A percentile compares a stretch with the other conserved stretches of the same genome.
phyloP scores from a whole-genome alignment of 2,329 filamentous ascomycete species.

The Fusarium concolor region DNA sequence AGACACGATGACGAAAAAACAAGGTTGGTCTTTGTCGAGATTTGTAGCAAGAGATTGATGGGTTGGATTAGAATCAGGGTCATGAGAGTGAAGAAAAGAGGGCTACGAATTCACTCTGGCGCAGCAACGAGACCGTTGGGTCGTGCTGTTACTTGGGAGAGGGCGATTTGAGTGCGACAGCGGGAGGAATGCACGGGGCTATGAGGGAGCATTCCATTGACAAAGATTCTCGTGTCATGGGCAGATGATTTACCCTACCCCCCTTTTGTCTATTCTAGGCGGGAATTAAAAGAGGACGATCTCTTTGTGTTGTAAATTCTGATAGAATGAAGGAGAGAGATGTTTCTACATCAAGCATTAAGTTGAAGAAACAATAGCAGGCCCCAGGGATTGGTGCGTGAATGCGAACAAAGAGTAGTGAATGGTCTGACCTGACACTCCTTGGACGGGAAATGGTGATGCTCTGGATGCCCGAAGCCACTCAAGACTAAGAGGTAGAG shows the following conservation, averaged over 20 bases:
- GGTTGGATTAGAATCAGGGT: constrained; percentile 1
- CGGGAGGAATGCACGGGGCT: constrained; percentile 47
- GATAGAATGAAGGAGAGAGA: constrained; percentile 3
- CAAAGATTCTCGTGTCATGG: constrained; percentile 30
- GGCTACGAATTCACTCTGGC: constrained; percentile 41
- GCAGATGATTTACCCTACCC: constrained; percentile 18
- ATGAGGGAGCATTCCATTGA: constrained; percentile 48
- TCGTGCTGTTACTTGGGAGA: constrained; percentile 26
- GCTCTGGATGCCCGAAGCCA: constrained; percentile 37
- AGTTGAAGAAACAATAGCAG: neutral
- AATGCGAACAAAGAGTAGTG: constrained; percentile 9
- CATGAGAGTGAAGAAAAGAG: constrained; percentile 19
- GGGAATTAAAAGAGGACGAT: constrained; percentile 23
- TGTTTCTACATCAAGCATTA: neutral
- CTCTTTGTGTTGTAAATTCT: constrained; percentile 23
- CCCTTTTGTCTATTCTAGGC: constrained; percentile 28
- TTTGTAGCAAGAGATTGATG: constrained; percentile 11
- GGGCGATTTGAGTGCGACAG: constrained; percentile 32
- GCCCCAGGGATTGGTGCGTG: neutral
- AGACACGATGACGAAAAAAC: constrained; percentile 38
- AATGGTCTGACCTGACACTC: neutral
- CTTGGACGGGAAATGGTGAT: constrained; percentile 19
- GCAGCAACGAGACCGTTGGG: constrained; percentile 42
- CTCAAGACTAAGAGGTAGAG: constrained; percentile 20
- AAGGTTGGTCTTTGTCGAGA: constrained; percentile 17